Base-by-base conservation (phyloP, 2,329 filamentous ascomycete genomes). In the Tolypocladium album region DNA sequence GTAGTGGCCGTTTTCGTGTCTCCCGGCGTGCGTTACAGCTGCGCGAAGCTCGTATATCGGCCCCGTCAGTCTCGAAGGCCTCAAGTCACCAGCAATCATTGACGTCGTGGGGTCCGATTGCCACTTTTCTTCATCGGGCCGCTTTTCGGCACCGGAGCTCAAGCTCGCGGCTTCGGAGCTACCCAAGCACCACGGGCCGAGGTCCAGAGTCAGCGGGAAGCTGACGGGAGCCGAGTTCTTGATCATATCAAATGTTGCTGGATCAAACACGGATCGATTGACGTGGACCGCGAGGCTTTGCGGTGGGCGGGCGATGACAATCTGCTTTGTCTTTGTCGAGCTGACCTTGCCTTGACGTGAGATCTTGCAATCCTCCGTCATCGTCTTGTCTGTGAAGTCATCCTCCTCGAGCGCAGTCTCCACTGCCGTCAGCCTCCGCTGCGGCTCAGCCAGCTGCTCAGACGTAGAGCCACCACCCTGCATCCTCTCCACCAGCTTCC, bases 1-100 rank as follows among this genome's bases (percentile, higher is more conserved):
- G 67, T 99, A 97, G 74, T 99, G 94, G 0, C 94, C 94, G 67
- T 96, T 96, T 63, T 97, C 92, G 71, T 97, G 94, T 39, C 89
- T 82, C 4, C 94, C 94, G 63, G 89, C 90, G 70, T 97, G 94
- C 1, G 91, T 94, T 12, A 97, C 84, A 0, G 93, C 89, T 38
- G 92, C 91, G 58, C 88, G 84, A 20, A 97, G 78, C 68, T 90
- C 85, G 70, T 96, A 97, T 1, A 87, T 77, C 36, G 79, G 80
- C 3, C 85, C 84, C 0, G 75, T 76, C 11, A 84, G 74, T 62
- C 76, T 80, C 2, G 83, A 85, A 11, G 76, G 74, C 3, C 69
- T 69, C 45, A 72, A 66, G 55, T 79, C 78, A 5, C 82, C 82
- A 0, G 86, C 81, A 22, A 94, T 81, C 88, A 96, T 92, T 1